Evolutionary conservation across 2,329 filamentous ascomycete genomes (phyloP).

Genomic region (Botrytis galanthina): DNA sequence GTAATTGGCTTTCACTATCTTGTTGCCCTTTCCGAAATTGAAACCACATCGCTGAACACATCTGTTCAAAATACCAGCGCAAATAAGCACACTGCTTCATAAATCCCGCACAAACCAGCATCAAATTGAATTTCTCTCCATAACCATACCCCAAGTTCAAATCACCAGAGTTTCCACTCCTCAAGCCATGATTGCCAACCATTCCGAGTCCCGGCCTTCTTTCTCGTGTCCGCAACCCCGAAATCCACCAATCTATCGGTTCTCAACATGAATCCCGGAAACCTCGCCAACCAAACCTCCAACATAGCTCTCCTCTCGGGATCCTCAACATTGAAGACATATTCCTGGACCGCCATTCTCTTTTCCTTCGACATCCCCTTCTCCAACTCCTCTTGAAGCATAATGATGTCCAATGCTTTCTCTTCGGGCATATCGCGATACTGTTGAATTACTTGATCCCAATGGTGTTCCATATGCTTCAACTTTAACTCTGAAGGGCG

Average conservation of each 20-base stretch:
- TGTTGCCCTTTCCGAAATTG: neutral
- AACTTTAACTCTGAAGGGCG: neutral
- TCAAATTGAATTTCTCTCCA: neutral
- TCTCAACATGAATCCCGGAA: conserved; percentile 10
- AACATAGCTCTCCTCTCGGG: conserved; percentile 11
- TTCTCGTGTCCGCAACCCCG: neutral
- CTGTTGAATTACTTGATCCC: neutral
- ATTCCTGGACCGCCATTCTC: neutral
- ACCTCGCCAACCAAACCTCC: conserved; percentile 10
- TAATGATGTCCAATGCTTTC: neutral
- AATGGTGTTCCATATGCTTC: conserved; percentile 9
- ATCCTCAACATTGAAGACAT: neutral
- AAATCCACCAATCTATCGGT: conserved; percentile 5
- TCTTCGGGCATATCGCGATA: neutral
- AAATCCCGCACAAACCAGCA: neutral
- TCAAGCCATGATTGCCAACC: conserved; percentile 1
- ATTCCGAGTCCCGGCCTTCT: neutral
- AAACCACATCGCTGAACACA: neutral
- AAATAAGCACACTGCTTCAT: neutral
- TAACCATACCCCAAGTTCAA: neutral
- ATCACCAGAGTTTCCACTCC: conserved; percentile 8
- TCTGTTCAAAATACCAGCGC: neutral
- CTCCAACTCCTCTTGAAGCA: conserved; percentile 7
- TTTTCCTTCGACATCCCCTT: conserved; percentile 11
- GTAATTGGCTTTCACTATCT: neutral